A percentile compares a stretch with the other conserved stretches of the same genome.
phyloP scores from a whole-genome alignment of 2,329 filamentous ascomycete species.

The Xylaria sp. region DNA sequence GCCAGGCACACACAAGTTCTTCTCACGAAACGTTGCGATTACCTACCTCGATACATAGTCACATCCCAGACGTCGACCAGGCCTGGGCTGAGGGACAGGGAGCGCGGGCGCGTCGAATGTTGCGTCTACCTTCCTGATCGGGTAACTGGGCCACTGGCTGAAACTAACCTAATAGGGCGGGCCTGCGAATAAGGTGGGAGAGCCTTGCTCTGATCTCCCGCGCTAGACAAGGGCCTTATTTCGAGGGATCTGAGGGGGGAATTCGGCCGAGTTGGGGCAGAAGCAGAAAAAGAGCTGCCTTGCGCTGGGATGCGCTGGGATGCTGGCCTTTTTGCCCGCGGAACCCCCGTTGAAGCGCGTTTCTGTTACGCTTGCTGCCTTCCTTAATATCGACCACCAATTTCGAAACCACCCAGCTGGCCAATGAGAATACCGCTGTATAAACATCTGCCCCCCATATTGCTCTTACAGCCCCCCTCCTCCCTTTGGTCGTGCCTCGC shows the following conservation, averaged over 20 bases:
- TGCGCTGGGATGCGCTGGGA: conserved; percentile 21
- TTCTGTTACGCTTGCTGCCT: conserved; percentile 25
- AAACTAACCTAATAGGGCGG: conserved; percentile 19
- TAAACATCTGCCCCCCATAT: conserved; percentile 6
- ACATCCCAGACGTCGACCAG: conserved; percentile 15
- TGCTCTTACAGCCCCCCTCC: conserved; percentile 4
- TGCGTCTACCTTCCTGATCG: conserved; percentile 20
- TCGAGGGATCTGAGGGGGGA: conserved; percentile 20
- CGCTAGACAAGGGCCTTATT: conserved; percentile 25
- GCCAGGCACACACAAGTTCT: not conserved
- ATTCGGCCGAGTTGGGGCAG: conserved; percentile 19
- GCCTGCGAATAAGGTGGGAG: conserved; percentile 16
- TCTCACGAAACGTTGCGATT: conserved; percentile 29
- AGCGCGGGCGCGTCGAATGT: conserved; percentile 8
- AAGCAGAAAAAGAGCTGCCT: conserved; percentile 10
- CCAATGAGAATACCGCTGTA: conserved; percentile 10
- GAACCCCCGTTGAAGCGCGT: conserved; percentile 28
- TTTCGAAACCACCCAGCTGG: conserved; percentile 11
- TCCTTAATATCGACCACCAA: conserved; percentile 27
- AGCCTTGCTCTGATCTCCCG: conserved; percentile 12
- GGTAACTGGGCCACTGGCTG: conserved; percentile 16
- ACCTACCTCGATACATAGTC: conserved; percentile 24
- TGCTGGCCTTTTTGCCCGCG: conserved; percentile 24
- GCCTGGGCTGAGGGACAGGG: conserved; percentile 1
- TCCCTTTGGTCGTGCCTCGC: not conserved